Evolutionary conservation across 2,329 filamentous ascomycete species (phyloP).

Genomic region (Pseudogymnoascus pannorum): DNA sequence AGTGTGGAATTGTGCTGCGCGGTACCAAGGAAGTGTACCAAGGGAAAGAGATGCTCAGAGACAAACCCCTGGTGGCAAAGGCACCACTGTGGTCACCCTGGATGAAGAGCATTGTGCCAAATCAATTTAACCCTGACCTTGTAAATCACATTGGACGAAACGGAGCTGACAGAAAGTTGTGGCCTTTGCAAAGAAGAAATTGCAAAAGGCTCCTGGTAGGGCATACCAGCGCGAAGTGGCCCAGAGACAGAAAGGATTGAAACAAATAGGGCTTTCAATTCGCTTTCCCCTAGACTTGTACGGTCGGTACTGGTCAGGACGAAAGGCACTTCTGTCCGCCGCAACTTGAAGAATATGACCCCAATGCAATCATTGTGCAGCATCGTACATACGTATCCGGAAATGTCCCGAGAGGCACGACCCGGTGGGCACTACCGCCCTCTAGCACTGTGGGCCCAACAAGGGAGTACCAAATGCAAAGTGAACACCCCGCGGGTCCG

Average conservation of each 20-base stretch:
- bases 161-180: background rate
- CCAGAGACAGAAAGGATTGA: background rate
- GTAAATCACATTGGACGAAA: slow-evolving; percentile 7
- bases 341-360: background rate
- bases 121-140: background rate
- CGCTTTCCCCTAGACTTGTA: background rate
- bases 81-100: background rate
- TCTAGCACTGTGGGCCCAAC: background rate
- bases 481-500: background rate
- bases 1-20: background rate
- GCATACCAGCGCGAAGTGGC: background rate
- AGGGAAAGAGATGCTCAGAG: background rate
- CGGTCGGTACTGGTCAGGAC: background rate
- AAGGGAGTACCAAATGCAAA: background rate
- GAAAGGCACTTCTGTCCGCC: background rate
- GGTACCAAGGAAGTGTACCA: background rate
- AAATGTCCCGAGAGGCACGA: slow-evolving; percentile 6
- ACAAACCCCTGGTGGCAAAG: background rate
- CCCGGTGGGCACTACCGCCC: background rate
- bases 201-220: background rate
- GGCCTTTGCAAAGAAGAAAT: background rate
- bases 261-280: background rate
- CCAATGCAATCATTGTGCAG: slow-evolving; percentile 3
- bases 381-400: slow-evolving; percentile 4
- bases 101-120: background rate